Conservation (phyloP, 2,329 filamentous ascomycete species). For the Microcyclospora tardicrescens region DNA sequence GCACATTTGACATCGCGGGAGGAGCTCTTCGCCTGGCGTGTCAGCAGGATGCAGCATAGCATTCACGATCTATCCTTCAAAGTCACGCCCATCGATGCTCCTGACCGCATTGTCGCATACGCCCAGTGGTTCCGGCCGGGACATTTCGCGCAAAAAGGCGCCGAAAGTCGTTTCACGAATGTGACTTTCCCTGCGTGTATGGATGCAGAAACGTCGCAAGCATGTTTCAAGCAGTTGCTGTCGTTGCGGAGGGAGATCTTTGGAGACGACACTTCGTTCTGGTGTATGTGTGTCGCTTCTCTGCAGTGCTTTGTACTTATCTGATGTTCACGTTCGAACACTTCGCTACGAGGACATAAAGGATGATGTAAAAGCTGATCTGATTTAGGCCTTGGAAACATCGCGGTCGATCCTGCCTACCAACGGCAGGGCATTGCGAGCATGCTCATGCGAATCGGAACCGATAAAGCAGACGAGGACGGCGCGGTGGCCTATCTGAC, state of each 20-base stretch:
- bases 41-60: background rate
- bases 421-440: conserved; percentile 11
- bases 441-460: conserved; percentile 8
- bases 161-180: no score
- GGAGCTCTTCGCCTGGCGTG: conserved; percentile 1
- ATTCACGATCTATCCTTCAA: background rate
- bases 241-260: conserved; percentile 1
- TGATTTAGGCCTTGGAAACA: conserved; percentile 5
- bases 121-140: background rate
- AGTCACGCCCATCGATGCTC: background rate
- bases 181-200: background rate
- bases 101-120: background rate
- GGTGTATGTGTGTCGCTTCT: conserved; percentile 1
- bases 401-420: conserved; percentile 10
- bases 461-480: conserved; percentile 9
- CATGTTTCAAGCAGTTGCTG: background rate
- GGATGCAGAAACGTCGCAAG: background rate
- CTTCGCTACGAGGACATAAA: no score
- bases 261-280: conserved; percentile 1
- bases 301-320: no score
- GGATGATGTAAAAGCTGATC: no score
- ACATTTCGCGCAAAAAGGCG: background rate
- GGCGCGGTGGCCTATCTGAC: conserved; percentile 10
- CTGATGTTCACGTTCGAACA: no score
- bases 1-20: conserved; percentile 1